Conservation (phyloP, 495 filamentous ascomycete genomes). For the Cenococcum geophilum region DNA sequence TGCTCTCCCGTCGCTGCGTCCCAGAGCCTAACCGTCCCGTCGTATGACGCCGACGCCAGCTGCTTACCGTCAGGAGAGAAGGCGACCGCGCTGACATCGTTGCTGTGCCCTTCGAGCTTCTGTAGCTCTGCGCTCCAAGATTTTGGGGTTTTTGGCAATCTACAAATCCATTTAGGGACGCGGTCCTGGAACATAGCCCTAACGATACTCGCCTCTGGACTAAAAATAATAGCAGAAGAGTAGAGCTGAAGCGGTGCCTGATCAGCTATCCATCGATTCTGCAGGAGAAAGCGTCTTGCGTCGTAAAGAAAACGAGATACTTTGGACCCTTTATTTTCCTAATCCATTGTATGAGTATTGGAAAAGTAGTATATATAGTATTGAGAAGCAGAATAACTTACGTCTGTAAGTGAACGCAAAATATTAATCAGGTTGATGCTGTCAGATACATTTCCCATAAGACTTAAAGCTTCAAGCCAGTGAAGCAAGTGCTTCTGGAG, state of each 20-base stretch:
- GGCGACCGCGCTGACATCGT: no score
- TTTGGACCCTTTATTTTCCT: neutral
- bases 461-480: constrained; percentile 42
- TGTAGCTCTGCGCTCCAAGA: no score
- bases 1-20: no score
- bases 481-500: constrained; percentile 42
- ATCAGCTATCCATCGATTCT: constrained; percentile 24
- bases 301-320: constrained; percentile 34
- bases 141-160: no score
- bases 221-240: neutral
- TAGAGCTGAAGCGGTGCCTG: constrained; percentile 33
- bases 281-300: constrained; percentile 37
- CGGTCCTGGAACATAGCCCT: no score
- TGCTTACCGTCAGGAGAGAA: no score
- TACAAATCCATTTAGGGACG: no score
- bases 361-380: neutral
- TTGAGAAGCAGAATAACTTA: neutral
- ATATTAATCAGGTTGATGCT: neutral
- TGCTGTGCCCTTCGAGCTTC: no score
- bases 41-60: no score
- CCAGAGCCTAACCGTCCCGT: no score
- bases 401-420: neutral
- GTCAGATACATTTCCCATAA: constrained; percentile 28
- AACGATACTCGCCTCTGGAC: no score
- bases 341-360: neutral